Evolutionary conservation across 2,329 filamentous ascomycete genomes (phyloP).

Genomic region (Fusarium sp.): DNA sequence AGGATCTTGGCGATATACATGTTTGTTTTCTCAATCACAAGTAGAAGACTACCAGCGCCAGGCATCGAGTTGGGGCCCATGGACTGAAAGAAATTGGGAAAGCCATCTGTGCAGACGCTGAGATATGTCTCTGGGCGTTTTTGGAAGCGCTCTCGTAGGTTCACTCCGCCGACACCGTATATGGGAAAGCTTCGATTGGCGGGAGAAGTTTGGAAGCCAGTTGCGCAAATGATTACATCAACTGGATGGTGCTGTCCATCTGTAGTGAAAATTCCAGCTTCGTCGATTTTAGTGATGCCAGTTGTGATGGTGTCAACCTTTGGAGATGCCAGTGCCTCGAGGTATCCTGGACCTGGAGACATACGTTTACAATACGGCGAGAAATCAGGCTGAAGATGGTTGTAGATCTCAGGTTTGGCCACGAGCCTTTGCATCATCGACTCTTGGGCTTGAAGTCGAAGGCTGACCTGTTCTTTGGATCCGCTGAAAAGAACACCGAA

Average conservation of each 20-base stretch:
- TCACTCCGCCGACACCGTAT: background rate
- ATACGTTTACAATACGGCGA: conserved; percentile 21
- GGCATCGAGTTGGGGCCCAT: conserved; percentile 23
- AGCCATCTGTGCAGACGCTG: conserved; percentile 19
- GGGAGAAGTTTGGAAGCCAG: conserved; percentile 20
- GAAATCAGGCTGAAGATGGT: conserved; percentile 6
- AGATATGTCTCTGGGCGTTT: conserved; percentile 23
- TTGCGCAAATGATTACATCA: conserved; percentile 6
- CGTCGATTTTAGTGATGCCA: background rate
- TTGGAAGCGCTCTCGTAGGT: conserved; percentile 17
- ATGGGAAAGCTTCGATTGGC: conserved; percentile 19
- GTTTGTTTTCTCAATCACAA: conserved; percentile 19
- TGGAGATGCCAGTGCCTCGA: conserved; percentile 9
- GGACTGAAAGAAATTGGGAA: conserved; percentile 23
- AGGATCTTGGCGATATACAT: conserved; percentile 10
- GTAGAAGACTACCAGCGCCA: background rate
- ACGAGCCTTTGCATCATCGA: conserved; percentile 7
- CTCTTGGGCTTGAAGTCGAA: background rate
- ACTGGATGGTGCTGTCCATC: conserved; percentile 6
- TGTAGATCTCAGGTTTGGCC: conserved; percentile 5
- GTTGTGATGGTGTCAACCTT: conserved; percentile 16
- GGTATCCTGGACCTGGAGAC: conserved; percentile 18
- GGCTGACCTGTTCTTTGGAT: background rate
- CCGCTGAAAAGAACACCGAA: conserved; percentile 10
- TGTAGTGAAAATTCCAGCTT: background rate